Evolutionary conservation across 225 moss, liverwort and hornwort species (phyloP).

Genomic region (Pseudisothecium myosuroides): DNA sequence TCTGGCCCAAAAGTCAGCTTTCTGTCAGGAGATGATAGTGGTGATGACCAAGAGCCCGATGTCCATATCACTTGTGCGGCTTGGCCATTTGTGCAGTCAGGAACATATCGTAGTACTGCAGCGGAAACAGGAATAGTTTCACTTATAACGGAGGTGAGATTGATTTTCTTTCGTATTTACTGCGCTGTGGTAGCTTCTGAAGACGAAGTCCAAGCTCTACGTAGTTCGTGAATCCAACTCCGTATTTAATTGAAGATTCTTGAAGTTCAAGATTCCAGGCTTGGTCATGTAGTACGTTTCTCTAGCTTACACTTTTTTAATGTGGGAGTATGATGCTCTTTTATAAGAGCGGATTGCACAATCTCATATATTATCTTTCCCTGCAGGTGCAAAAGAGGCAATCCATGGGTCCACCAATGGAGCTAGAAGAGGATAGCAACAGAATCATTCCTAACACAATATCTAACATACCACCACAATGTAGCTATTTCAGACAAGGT

Average conservation of each 20-base stretch:
- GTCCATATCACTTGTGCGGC: conserved; percentile 1
- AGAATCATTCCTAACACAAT: background rate
- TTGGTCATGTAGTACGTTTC: background rate
- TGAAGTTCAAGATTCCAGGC: background rate
- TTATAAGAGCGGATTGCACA: background rate
- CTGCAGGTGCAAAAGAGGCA: conserved; percentile 19
- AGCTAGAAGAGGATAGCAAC: background rate
- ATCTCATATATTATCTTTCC: background rate
- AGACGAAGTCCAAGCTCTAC: background rate
- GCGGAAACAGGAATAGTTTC: conserved; percentile 24
- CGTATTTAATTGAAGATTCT: background rate
- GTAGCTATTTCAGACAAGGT: conserved; percentile 43
- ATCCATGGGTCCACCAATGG: background rate
- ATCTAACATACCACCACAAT: conserved; percentile 10
- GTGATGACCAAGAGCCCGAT: background rate
- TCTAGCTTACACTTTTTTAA: background rate
- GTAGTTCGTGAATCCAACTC: background rate
- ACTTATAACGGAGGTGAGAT: conserved; percentile 31
- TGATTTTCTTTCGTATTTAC: background rate
- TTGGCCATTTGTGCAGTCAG: conserved; percentile 25
- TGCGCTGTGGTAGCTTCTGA: background rate
- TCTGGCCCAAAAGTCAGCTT: background rate
- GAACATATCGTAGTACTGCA: conserved; percentile 21
- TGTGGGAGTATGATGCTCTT: background rate
- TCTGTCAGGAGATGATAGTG: background rate